Evolutionary conservation across 208 protist genomes (phyloP).

Genomic region (Leishmania turanica): DNA sequence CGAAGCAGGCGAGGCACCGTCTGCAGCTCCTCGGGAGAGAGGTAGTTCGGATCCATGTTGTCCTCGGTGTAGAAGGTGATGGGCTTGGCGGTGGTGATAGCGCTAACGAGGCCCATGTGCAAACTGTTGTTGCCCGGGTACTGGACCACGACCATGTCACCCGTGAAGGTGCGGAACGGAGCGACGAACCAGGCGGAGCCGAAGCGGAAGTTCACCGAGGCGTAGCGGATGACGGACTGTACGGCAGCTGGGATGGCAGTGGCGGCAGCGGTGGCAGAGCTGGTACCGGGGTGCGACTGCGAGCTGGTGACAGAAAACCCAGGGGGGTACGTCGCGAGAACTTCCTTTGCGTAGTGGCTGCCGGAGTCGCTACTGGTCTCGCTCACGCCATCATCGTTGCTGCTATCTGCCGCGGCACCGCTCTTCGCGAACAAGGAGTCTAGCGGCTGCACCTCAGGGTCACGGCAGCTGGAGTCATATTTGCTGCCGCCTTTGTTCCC

Average conservation of each 20-base stretch:
- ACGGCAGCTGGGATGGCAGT: slow-evolving; percentile 7
- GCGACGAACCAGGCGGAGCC: slow-evolving; percentile 88
- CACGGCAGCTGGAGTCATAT: slow-evolving; percentile 9
- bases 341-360: slow-evolving; percentile 18
- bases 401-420: slow-evolving; percentile 15
- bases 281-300: slow-evolving; percentile 5
- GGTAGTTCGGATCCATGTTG: slow-evolving; percentile 64
- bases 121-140: slow-evolving; percentile 63
- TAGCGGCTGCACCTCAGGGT: background rate
- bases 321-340: background rate
- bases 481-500: slow-evolving; percentile 2
- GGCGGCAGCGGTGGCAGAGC: background rate
- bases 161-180: slow-evolving; percentile 69
- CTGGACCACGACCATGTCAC: slow-evolving; percentile 88
- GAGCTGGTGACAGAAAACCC: slow-evolving; percentile 24
- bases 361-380: slow-evolving; percentile 42
- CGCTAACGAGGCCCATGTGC: slow-evolving; percentile 80
- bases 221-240: slow-evolving; percentile 58
- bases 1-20: slow-evolving; percentile 72
- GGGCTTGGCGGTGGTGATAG: slow-evolving; percentile 71
- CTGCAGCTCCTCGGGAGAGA: slow-evolving; percentile 56
- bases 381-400: slow-evolving; percentile 53
- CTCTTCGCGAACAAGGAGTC: background rate
- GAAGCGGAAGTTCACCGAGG: slow-evolving; percentile 88
- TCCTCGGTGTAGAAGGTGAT: slow-evolving; percentile 71